Percentiles rank a stretch among this genome's conserved stretches.
These are phyloP conservation scores for Phytophthora sansomeana DNA, from an alignment of 352 stramenopile species.

Conservation along the genomic window DNA sequence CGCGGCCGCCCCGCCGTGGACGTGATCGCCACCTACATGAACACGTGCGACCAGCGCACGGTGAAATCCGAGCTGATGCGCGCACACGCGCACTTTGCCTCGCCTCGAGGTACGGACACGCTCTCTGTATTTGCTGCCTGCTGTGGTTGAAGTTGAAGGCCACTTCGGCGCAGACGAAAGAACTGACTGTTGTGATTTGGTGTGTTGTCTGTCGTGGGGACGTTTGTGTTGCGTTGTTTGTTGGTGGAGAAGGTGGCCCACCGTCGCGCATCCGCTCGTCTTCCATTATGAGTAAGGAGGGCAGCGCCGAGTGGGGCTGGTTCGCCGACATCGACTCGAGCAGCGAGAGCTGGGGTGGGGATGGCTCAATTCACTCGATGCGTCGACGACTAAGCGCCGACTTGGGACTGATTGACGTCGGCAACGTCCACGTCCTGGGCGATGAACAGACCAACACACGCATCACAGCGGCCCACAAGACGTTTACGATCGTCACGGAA, in stretches of 20 bases:
- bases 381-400: slow-evolving; percentile 77
- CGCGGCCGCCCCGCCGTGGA: slow-evolving; percentile 78
- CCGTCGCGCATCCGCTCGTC: slow-evolving; percentile 67
- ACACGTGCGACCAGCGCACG: slow-evolving; percentile 81
- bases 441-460: slow-evolving; percentile 88
- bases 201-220: slow-evolving; percentile 36
- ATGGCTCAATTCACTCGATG: slow-evolving; percentile 69
- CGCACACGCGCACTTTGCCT: slow-evolving; percentile 75
- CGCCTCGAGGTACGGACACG: slow-evolving; percentile 60
- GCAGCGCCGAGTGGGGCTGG: slow-evolving; percentile 88
- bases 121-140: slow-evolving; percentile 28
- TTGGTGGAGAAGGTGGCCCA: slow-evolving; percentile 38
- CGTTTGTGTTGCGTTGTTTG: slow-evolving; percentile 37
- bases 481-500: slow-evolving; percentile 80
- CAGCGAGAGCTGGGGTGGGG: slow-evolving; percentile 79
- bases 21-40: slow-evolving; percentile 92
- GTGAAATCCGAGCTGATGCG: slow-evolving; percentile 84
- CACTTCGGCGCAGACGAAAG: slow-evolving; percentile 19
- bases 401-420: slow-evolving; percentile 70
- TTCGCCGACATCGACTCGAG: slow-evolving; percentile 91
- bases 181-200: slow-evolving; percentile 43
- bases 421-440: slow-evolving; percentile 76
- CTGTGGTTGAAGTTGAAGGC: slow-evolving; percentile 34
- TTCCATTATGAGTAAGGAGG: slow-evolving; percentile 79
- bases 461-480: slow-evolving; percentile 88